phyloP scores from a whole-genome alignment of 1,139 yeast species.

The Geotrichum fermentans region DNA sequence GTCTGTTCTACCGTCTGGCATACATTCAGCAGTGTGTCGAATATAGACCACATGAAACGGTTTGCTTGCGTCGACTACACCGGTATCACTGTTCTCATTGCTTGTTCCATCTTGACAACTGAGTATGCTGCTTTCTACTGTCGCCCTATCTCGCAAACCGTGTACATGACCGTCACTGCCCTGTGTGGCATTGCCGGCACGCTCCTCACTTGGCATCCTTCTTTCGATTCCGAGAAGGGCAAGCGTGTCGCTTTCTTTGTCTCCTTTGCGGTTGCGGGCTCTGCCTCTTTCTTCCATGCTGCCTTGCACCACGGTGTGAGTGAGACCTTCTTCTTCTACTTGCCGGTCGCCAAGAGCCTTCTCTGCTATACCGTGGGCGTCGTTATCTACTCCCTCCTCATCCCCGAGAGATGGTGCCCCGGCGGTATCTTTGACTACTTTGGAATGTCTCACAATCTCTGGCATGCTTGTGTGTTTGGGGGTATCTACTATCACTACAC shows the following conservation, averaged over 20 bases:
- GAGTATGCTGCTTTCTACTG: slow-evolving; percentile 75
- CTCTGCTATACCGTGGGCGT: slow-evolving; percentile 78
- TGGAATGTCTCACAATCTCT: slow-evolving; percentile 92
- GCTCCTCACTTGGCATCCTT: slow-evolving; percentile 82
- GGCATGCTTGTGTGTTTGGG: slow-evolving; percentile 88
- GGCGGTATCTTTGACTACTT: slow-evolving; percentile 51
- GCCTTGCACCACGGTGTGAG: slow-evolving; percentile 53
- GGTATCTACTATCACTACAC: slow-evolving; percentile 85
- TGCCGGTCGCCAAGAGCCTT: slow-evolving; percentile 63
- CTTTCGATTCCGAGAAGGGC: slow-evolving; percentile 81
- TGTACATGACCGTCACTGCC: slow-evolving; percentile 58
- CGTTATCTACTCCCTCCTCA: slow-evolving; percentile 76
- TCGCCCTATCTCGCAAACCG: slow-evolving; percentile 46
- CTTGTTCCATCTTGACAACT: slow-evolving; percentile 83
- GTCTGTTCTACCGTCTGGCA: slow-evolving; percentile 85
- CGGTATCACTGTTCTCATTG: slow-evolving; percentile 84
- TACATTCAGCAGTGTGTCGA: slow-evolving; percentile 77
- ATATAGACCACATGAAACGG: slow-evolving; percentile 55
- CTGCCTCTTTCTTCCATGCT: slow-evolving; percentile 56
- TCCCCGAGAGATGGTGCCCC: slow-evolving; percentile 78
- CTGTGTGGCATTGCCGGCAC: slow-evolving; percentile 70
- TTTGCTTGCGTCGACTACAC: slow-evolving; percentile 95
- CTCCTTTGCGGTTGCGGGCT: slow-evolving; percentile 73
- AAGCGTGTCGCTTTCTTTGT: slow-evolving; percentile 79
- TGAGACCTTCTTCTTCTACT: slow-evolving; percentile 49